Evolutionary conservation across 306 rosid species (phyloP).

Genomic region (Acmispon strigosus): DNA sequence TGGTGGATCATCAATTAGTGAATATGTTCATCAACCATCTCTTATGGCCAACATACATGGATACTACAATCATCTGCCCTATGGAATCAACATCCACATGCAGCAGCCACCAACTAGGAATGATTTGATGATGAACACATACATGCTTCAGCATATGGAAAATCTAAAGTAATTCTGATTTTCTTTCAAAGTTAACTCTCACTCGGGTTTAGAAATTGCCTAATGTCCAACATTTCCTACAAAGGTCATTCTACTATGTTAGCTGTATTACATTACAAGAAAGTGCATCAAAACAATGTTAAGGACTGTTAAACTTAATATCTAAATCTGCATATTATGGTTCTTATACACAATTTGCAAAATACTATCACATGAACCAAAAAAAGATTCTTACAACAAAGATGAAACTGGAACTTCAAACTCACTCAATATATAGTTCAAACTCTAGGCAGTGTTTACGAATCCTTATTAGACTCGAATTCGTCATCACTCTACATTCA

Average conservation of each 20-base stretch:
- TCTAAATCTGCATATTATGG: neutral
- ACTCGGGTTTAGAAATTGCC: neutral
- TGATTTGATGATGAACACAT: neutral
- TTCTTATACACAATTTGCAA: too few relatives aligned
- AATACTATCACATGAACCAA: too few relatives aligned
- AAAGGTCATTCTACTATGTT: neutral
- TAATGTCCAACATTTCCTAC: neutral
- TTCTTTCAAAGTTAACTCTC: neutral
- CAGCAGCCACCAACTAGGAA: neutral
- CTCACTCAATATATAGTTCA: too few relatives aligned
- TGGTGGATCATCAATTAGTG: neutral
- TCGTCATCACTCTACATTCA: neutral
- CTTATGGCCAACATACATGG: neutral
- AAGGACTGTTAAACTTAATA: neutral
- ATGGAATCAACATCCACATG: neutral
- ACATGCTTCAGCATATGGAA: neutral
- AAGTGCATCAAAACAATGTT: neutral
- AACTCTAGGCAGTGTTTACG: too few relatives aligned
- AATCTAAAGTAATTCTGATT: neutral
- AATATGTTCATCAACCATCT: constrained; percentile 12
- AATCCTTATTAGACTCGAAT: too few relatives aligned
- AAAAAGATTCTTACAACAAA: too few relatives aligned
- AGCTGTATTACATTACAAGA: neutral
- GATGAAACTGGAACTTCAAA: too few relatives aligned
- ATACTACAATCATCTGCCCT: neutral